A percentile compares a stretch with the other conserved stretches of the same genome.
phyloP scores from a whole-genome alignment of 208 protist genomes.

The Wallacemonas collosoma region DNA sequence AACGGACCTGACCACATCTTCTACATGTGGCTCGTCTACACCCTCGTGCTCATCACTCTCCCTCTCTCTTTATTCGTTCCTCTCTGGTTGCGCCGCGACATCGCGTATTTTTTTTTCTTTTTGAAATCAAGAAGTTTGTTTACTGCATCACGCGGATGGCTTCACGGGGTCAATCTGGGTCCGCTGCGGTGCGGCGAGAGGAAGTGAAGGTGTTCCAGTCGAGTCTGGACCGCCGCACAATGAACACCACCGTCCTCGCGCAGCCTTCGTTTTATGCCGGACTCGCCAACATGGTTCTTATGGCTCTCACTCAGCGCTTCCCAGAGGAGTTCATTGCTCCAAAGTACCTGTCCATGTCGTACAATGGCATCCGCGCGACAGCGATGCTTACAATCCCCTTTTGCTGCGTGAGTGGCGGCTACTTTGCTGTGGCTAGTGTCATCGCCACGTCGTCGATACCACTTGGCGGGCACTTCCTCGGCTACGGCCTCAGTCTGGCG shows the following conservation, averaged over 20 bases:
- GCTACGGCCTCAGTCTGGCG: slow-evolving; percentile 64
- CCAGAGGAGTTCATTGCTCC: slow-evolving; percentile 82
- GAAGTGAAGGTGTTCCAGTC: slow-evolving; percentile 86
- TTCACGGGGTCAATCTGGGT: slow-evolving; percentile 1
- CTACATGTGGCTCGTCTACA: not conserved
- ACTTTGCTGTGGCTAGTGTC: slow-evolving; percentile 75
- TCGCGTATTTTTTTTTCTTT: not conserved
- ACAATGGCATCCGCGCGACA: slow-evolving; percentile 73
- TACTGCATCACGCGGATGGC: not conserved
- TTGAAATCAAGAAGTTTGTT: not conserved
- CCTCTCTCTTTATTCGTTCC: not conserved
- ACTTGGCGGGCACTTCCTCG: slow-evolving; percentile 67
- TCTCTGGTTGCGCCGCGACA: not conserved
- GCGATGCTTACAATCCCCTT: slow-evolving; percentile 81
- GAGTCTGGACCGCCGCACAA: slow-evolving; percentile 66
- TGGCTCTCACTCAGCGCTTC: slow-evolving; percentile 79
- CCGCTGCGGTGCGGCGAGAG: slow-evolving; percentile 19
- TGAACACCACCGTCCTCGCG: slow-evolving; percentile 72
- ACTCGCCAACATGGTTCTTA: slow-evolving; percentile 68
- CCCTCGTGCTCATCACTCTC: not conserved
- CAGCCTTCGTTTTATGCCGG: slow-evolving; percentile 86
- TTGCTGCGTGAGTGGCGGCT: slow-evolving; percentile 67
- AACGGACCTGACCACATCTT: not conserved
- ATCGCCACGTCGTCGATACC: slow-evolving; percentile 58
- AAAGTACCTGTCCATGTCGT: slow-evolving; percentile 75